Percentiles rank a stretch among this genome's conserved stretches.
These are phyloP conservation scores for Geotrichum bryndzae DNA, from an alignment of 1,139 yeast genomes.

Conservation along the genomic window DNA sequence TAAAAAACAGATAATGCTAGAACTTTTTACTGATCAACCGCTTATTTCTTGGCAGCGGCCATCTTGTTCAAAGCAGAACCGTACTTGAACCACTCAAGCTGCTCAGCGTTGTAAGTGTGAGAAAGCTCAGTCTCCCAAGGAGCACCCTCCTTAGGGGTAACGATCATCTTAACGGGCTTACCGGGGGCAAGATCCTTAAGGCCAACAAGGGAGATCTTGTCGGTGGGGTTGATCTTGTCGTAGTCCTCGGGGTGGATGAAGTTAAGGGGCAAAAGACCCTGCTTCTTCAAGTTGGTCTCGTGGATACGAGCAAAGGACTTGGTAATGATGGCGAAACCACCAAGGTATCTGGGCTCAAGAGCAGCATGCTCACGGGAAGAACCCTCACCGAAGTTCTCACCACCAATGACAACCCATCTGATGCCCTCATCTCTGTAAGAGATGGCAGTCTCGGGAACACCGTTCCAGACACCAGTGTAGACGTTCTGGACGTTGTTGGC, in stretches of 20 bases:
- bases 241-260: conserved; percentile 87
- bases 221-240: conserved; percentile 72
- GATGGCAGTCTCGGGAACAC: conserved; percentile 95
- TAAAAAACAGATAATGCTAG: not conserved
- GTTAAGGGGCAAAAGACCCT: conserved; percentile 92
- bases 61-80: conserved; percentile 99
- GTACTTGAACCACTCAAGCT: conserved; percentile 97
- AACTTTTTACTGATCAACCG: not conserved
- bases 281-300: conserved; percentile 87
- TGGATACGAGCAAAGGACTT: conserved; percentile 96
- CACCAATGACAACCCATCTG: conserved; percentile 92
- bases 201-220: conserved; percentile 76
- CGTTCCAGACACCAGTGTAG: conserved; percentile 84
- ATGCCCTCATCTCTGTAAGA: conserved; percentile 90
- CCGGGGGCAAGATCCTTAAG: conserved; percentile 88
- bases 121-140: conserved; percentile 85
- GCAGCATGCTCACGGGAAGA: conserved; percentile 99
- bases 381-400: conserved; percentile 97
- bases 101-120: conserved; percentile 94
- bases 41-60: conserved; percentile 45
- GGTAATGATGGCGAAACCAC: conserved; percentile 81
- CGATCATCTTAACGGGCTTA: conserved; percentile 78
- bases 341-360: conserved; percentile 85
- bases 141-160: conserved; percentile 79
- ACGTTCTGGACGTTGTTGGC: conserved; percentile 86